Evolutionary conservation across 2,329 filamentous ascomycete genomes (phyloP).

Genomic region (Penicillium griseofulvum): DNA sequence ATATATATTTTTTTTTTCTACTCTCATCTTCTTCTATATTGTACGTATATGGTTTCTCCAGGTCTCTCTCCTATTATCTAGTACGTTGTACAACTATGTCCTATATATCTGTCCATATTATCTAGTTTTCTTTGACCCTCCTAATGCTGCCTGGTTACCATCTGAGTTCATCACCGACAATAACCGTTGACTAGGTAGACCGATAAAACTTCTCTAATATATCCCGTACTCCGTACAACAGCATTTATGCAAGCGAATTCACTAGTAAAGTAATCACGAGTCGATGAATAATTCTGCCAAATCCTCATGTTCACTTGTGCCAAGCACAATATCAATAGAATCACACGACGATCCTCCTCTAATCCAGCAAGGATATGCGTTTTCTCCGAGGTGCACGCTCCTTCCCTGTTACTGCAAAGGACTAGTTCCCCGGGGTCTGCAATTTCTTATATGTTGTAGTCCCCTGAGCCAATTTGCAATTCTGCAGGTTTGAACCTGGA

Average conservation of each 20-base stretch:
- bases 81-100: too few relatives aligned
- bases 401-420: neutral
- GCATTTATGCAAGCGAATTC: slow-evolving; percentile 10
- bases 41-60: too few relatives aligned
- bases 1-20: too few relatives aligned
- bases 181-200: too few relatives aligned
- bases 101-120: too few relatives aligned
- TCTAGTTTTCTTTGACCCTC: too few relatives aligned
- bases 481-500: neutral
- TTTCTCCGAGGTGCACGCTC: slow-evolving; percentile 6
- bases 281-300: neutral
- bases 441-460: neutral
- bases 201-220: too few relatives aligned
- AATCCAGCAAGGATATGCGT: neutral
- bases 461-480: neutral
- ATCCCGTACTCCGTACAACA: too few relatives aligned
- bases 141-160: too few relatives aligned
- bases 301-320: neutral
- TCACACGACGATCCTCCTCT: slow-evolving; percentile 1
- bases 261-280: neutral
- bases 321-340: neutral
- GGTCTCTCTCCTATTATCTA: too few relatives aligned
- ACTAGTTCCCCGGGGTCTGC: neutral
- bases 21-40: too few relatives aligned
- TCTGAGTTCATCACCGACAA: too few relatives aligned